Percentiles rank a stretch among this genome's conserved stretches.
Evolutionary conservation across 2,329 filamentous ascomycete species (phyloP).

Genomic region (Paradendryphiella salina): DNA sequence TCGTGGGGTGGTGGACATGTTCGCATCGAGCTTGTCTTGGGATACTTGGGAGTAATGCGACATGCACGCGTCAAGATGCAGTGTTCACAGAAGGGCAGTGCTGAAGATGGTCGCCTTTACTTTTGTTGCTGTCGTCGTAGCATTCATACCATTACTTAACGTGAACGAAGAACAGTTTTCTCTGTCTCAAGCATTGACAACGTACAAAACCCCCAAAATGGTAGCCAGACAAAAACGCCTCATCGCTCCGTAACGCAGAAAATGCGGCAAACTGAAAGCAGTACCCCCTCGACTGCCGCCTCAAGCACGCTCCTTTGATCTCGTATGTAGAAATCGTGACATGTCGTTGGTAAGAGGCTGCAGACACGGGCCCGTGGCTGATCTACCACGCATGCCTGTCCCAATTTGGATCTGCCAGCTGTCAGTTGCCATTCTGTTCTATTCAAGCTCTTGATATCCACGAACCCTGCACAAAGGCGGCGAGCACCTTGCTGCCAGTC

Average conservation of each 20-base stretch:
- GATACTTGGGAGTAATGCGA: not conserved
- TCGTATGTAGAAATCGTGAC: not conserved
- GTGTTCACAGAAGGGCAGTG: not conserved
- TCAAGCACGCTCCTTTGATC: not conserved
- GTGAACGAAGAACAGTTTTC: constrained; percentile 6
- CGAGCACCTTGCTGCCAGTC: constrained; percentile 95
- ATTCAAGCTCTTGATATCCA: not conserved
- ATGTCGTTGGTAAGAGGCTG: not conserved
- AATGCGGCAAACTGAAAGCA: constrained; percentile 10
- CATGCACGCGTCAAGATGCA: not conserved
- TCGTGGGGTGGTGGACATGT: constrained; percentile 6
- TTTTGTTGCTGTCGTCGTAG: too few species aligned
- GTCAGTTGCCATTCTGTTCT: constrained; percentile 16
- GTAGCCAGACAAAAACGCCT: constrained; percentile 22
- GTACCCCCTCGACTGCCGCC: not conserved
- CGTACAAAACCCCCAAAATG: constrained; percentile 1
- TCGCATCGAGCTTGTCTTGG: not conserved
- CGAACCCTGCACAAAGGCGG: constrained; percentile 92
- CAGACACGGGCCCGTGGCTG: not conserved
- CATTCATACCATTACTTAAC: not conserved
- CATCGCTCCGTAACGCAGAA: constrained; percentile 31
- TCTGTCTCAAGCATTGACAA: constrained; percentile 1
- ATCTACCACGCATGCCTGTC: constrained; percentile 59
- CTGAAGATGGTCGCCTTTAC: not conserved
- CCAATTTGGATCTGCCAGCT: constrained; percentile 74